Base-by-base conservation (phyloP, 805 yeast genomes). In the Metschnikowia reukaufii region DNA sequence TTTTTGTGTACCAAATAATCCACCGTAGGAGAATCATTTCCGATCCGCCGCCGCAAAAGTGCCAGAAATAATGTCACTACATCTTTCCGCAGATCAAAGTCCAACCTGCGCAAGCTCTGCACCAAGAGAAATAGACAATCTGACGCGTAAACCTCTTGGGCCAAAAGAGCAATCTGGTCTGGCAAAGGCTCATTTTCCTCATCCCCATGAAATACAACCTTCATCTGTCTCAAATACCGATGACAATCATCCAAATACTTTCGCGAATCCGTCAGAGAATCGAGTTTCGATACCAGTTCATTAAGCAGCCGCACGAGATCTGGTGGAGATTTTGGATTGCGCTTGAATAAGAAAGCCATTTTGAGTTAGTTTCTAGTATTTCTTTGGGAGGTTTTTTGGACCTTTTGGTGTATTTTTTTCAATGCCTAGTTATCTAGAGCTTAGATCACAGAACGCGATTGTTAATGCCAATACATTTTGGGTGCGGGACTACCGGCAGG, bases 311-410 rank as follows among this genome's bases (percentile, higher is more conserved):
- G 77, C 3, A 89, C 85, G 48, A 90, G 77, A 60, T 92, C 99
- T 16, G 79, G 79, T 2, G 97, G 96, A 0, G 96, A 83, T 65
- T 89, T 90, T 8, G 96, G 96, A 61, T 84, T 88, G 60, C 96
- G 78, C 55, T 89, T 87, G 76, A 94, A 92, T 57, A 94, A 73
- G 60, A 92, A 92, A 10, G 97, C 86, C 97, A 91, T 89, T 43
- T 3, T 25, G 29, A 25, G 8, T 2, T 9, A 25, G 12, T 13
- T 23, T 23, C 27, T 23, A 23, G 6, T 23, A 7, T 23, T 23
- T 25, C 12, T 2, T 25, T 25, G n/a, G n/a, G n/a, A n/a, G n/a
- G n/a, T 25, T 3, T 4, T 25, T 25, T 25, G 12, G 3, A 9
- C 12, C 29, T 25, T 25, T 4, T 3, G 12, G 12, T 25, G 12